Percentiles rank a stretch among this genome's conserved stretches.
These are phyloP conservation scores for Phytophthora pluvialis DNA, from an alignment of 352 stramenopile species.

Conservation along the genomic window DNA sequence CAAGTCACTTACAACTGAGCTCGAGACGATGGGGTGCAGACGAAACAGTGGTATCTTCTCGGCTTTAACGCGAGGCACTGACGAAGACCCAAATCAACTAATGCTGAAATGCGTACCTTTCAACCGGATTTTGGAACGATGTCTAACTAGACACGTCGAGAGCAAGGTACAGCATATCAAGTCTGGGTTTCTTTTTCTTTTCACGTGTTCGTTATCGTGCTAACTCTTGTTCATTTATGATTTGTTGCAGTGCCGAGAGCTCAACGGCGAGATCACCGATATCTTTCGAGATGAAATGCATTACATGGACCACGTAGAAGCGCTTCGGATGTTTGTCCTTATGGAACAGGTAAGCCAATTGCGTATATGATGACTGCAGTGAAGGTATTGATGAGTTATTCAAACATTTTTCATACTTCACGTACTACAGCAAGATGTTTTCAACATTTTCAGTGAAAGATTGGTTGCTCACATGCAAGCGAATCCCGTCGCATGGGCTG, in stretches of 20 bases:
- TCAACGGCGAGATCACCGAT: conserved; percentile 57
- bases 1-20: conserved; percentile 20
- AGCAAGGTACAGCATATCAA: conserved; percentile 22
- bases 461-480: conserved; percentile 60
- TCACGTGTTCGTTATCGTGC: not conserved
- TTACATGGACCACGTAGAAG: conserved; percentile 59
- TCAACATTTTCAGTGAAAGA: conserved; percentile 50
- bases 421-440: conserved; percentile 69
- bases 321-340: conserved; percentile 66
- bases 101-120: conserved; percentile 48
- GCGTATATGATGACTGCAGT: not conserved
- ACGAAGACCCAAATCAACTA: conserved; percentile 2
- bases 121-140: conserved; percentile 39
- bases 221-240: conserved; percentile 6
- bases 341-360: conserved; percentile 65
- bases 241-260: conserved; percentile 43
- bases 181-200: not conserved
- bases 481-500: conserved; percentile 64
- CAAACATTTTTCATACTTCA: conserved; percentile 3
- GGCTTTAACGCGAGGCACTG: not conserved
- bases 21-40: conserved; percentile 24
- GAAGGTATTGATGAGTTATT: conserved; percentile 1
- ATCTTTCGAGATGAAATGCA: conserved; percentile 60
- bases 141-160: conserved; percentile 43
- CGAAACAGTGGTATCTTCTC: conserved; percentile 6